These are phyloP conservation scores for Emericellopsis atlantica DNA, from an alignment of 2,329 filamentous ascomycete genomes.

Conservation along the genomic window DNA sequence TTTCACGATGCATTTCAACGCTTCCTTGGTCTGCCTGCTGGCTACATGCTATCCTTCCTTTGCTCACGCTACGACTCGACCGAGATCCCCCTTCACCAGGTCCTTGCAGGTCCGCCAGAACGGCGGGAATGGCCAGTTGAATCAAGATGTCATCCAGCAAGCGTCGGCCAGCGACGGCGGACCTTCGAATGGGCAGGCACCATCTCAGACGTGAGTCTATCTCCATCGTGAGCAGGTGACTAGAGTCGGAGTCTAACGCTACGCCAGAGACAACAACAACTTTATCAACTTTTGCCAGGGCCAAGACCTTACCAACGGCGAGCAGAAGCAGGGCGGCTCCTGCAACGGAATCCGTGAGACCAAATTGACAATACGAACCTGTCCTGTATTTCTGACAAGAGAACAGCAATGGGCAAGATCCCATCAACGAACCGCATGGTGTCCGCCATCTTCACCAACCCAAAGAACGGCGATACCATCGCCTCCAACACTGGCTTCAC, in stretches of 20 bases:
- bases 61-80: neutral
- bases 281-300: conserved; percentile 52
- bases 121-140: conserved; percentile 14
- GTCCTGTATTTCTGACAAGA: no score
- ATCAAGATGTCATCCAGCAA: conserved; percentile 27
- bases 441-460: conserved; percentile 39
- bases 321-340: conserved; percentile 43
- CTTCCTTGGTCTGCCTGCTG: no score
- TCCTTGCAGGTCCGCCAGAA: conserved; percentile 21
- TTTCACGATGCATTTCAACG: no score
- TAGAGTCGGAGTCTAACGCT: neutral
- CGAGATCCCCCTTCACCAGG: conserved; percentile 13
- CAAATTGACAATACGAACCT: neutral
- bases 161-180: conserved; percentile 30
- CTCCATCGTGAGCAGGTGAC: neutral
- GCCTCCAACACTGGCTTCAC: conserved; percentile 34
- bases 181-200: conserved; percentile 25
- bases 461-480: conserved; percentile 36
- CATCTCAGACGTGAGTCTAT: conserved; percentile 26
- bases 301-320: conserved; percentile 44
- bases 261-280: conserved; percentile 38
- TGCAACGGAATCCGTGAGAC: conserved; percentile 50
- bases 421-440: conserved; percentile 43
- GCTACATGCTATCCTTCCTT: no score
- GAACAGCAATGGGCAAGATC: conserved; percentile 45